Conservation (phyloP, 768 basidiomycete species). For the Baorangia bicolor region DNA sequence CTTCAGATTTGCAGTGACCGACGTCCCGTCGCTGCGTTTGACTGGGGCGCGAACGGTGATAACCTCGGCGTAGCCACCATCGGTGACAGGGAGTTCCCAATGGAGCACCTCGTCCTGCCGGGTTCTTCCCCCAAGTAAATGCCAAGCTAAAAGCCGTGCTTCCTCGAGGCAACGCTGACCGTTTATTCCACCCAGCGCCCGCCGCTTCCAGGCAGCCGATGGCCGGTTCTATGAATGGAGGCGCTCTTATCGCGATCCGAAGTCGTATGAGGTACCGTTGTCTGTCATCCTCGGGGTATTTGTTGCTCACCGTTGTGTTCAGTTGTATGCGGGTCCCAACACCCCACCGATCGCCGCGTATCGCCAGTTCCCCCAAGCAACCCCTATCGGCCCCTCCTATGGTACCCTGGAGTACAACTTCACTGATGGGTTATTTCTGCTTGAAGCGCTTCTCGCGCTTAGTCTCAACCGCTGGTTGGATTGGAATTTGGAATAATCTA, state of each 20-base stretch:
- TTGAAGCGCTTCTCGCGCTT: slow-evolving; percentile 63
- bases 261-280: slow-evolving; percentile 59
- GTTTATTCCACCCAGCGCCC: slow-evolving; percentile 43
- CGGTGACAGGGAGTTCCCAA: slow-evolving; percentile 52
- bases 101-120: slow-evolving; percentile 59
- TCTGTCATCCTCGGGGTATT: neutral
- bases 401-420: slow-evolving; percentile 66
- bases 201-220: slow-evolving; percentile 57
- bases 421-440: slow-evolving; percentile 55
- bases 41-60: slow-evolving; percentile 37
- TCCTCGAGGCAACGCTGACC: slow-evolving; percentile 13
- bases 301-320: slow-evolving; percentile 7
- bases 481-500: slow-evolving; percentile 40
- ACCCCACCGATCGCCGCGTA: slow-evolving; percentile 54
- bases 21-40: slow-evolving; percentile 53
- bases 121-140: slow-evolving; percentile 51
- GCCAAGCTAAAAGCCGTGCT: neutral
- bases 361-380: slow-evolving; percentile 49
- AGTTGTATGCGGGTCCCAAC: slow-evolving; percentile 52
- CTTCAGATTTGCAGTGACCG: slow-evolving; percentile 41
- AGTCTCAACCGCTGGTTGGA: slow-evolving; percentile 78
- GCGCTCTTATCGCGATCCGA: slow-evolving; percentile 43
- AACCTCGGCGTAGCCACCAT: slow-evolving; percentile 49
- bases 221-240: slow-evolving; percentile 68
- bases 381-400: slow-evolving; percentile 63